These are phyloP conservation scores for Phaeosphaeriaceae sp. DNA, from an alignment of 2,329 filamentous ascomycete species.

Conservation along the genomic window DNA sequence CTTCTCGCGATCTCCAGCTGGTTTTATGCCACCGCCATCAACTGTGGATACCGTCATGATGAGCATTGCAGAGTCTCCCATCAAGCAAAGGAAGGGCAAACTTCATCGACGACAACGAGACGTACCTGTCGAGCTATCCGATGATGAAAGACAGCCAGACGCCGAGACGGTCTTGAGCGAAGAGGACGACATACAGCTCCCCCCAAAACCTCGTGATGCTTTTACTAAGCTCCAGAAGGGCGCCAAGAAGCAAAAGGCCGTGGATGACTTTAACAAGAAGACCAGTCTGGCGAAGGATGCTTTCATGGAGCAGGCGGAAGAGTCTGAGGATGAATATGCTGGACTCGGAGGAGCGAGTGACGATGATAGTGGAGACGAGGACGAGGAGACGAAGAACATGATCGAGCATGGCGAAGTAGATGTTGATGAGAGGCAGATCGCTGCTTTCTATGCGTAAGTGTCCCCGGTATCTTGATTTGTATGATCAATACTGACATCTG, in stretches of 20 bases:
- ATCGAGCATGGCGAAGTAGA: slow-evolving; percentile 83
- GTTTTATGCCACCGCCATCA: slow-evolving; percentile 68
- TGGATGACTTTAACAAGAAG: slow-evolving; percentile 76
- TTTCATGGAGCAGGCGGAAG: slow-evolving; percentile 92
- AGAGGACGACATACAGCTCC: slow-evolving; percentile 39
- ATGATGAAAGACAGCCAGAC: slow-evolving; percentile 54
- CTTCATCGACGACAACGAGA: slow-evolving; percentile 57
- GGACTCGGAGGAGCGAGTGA: slow-evolving; percentile 90
- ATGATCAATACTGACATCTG: background rate
- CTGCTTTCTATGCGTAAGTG: slow-evolving; percentile 87
- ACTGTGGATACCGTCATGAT: slow-evolving; percentile 75
- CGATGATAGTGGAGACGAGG: slow-evolving; percentile 80
- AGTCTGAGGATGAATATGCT: slow-evolving; percentile 98
- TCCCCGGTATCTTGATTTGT: background rate
- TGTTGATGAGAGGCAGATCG: slow-evolving; percentile 81
- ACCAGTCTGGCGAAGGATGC: slow-evolving; percentile 84
- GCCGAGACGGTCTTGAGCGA: slow-evolving; percentile 27
- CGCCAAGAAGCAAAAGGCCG: slow-evolving; percentile 60
- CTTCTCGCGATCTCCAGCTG: slow-evolving; percentile 72
- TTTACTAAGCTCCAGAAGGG: slow-evolving; percentile 77
- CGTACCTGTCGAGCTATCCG: slow-evolving; percentile 51
- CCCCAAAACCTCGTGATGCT: slow-evolving; percentile 58
- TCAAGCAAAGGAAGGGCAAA: slow-evolving; percentile 68
- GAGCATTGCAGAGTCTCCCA: slow-evolving; percentile 68
- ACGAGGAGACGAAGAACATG: slow-evolving; percentile 81